phyloP scores from a whole-genome alignment of 73 alveolate species.

The Durusdinium trenchii region DNA sequence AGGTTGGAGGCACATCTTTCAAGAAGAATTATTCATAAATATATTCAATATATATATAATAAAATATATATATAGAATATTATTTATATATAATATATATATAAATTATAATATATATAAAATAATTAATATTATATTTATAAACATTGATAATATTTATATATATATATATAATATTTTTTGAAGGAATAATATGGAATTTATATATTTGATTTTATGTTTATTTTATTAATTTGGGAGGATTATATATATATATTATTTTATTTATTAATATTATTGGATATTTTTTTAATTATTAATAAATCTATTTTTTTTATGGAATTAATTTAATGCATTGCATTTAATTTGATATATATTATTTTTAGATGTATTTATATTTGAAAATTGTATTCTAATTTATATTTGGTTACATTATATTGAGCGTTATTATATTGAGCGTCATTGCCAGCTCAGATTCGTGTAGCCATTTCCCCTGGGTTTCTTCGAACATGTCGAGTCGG shows the following conservation, averaged over 20 bases:
- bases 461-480: too few relatives aligned
- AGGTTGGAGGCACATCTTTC: slow-evolving; percentile 80
- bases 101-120: background rate
- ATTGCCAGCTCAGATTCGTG: too few relatives aligned
- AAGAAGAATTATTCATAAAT: background rate
- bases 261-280: background rate
- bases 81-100: background rate
- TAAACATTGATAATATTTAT: background rate
- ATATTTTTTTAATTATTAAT: background rate
- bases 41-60: background rate
- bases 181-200: background rate
- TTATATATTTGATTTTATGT: background rate
- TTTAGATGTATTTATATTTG: background rate
- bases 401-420: background rate
- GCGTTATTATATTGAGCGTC: too few relatives aligned
- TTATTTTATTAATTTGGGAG: background rate
- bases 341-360: background rate
- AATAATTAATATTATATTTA: background rate
- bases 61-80: background rate
- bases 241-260: background rate
- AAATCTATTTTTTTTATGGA: background rate
- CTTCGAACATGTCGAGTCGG: too few relatives aligned
- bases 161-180: background rate
- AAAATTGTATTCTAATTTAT: background rate
- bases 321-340: background rate